Base-by-base conservation (phyloP, 345 rosid genomes). In the Brassica incana region DNA sequence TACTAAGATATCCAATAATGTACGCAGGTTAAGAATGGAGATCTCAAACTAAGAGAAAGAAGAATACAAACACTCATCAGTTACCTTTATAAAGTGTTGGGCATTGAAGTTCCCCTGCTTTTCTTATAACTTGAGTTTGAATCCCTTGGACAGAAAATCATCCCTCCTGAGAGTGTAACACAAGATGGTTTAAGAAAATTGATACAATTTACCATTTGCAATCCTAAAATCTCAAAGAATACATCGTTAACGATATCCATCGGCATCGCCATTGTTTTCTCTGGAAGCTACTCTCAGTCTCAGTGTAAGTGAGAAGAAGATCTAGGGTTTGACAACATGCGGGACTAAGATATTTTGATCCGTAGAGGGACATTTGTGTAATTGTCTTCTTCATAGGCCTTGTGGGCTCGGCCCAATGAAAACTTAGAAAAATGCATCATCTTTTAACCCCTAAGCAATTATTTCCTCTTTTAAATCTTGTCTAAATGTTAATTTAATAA, bases 91-190 rank as follows among this genome's bases (percentile, higher is more conserved):
- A 25, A 59, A 20, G 25, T n/a, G 6, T 50, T 50, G 58, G 58
- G 58, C 58, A 4, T 50, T 45, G 15, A 52, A 52, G 12, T 18
- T 59, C 14, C 64, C 6, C n/a, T 23, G 32, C 32, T 20, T 23
- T 23, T 11, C 63, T 59, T 4, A 59, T 3, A 59, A 8, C 63
- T 59, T 59, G 14, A 59, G 30, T 4, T 59, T 59, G 63, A 59
- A 59, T 59, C 63, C 63, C 63, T 59, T 59, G 30, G 63, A 59
- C 63, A 59, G 63, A 59, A 59, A 59, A 59, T 5, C 63, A 59
- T 59, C 30, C 30, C 62, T 9, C 62, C 63, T 59, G 12, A 59
- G 14, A 59, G 8, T 20, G 25, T 59, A 59, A 59, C 5, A 20
- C 1, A 20, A 58, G 5, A 59, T 23, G 61, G 59, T 20, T 59